Evolutionary conservation across 2,329 filamentous ascomycete species (phyloP).

Genomic region (Botrytis aclada): DNA sequence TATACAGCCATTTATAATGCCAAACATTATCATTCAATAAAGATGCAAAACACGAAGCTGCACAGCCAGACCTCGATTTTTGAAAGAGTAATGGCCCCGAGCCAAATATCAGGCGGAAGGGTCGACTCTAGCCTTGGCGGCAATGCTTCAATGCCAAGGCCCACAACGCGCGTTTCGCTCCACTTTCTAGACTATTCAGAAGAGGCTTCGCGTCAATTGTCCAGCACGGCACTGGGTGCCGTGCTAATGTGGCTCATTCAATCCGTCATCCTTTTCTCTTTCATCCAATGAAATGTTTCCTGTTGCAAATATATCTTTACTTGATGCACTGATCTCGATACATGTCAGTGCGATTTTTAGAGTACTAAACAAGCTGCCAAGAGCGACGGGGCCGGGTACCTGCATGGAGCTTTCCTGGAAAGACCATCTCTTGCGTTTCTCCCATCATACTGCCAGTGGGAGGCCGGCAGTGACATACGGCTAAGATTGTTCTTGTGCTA

Average conservation of each 20-base stretch:
- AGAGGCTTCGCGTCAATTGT: not conserved
- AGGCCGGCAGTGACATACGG: not conserved
- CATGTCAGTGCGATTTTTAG: not conserved
- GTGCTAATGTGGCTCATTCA: not conserved
- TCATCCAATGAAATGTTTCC: not conserved
- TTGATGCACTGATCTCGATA: not conserved
- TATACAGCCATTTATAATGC: not conserved
- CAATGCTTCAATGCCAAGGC: not conserved
- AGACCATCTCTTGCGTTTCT: not conserved
- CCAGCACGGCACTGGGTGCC: not conserved
- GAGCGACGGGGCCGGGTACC: not conserved
- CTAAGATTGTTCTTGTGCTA: not conserved
- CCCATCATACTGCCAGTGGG: not conserved
- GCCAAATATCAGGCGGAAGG: not conserved
- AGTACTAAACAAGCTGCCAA: not conserved
- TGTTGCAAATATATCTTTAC: not conserved
- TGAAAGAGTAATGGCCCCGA: not conserved
- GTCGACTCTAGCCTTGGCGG: not conserved
- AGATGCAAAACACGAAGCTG: not conserved
- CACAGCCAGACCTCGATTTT: not conserved
- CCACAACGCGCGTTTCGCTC: slow-evolving; percentile 6
- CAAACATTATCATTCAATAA: too few relatives aligned
- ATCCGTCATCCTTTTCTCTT: not conserved
- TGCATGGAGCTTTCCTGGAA: not conserved
- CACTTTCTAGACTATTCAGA: not conserved